phyloP scores from a whole-genome alignment of 2,329 filamentous ascomycete genomes.

The Nakataea oryzae region DNA sequence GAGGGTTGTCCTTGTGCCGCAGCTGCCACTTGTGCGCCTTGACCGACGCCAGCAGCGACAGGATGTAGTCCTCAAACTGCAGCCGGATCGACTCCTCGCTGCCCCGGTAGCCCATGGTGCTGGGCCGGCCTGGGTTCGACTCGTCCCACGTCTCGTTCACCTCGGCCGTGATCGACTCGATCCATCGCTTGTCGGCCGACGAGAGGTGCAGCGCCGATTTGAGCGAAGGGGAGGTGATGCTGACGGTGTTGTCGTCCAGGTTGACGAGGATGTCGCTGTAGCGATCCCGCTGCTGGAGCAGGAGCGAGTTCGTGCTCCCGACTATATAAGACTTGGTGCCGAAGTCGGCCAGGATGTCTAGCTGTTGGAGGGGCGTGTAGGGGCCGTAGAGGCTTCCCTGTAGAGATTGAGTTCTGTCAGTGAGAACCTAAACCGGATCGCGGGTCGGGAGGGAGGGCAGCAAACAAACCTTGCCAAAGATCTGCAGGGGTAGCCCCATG shows the following conservation, averaged over 20 bases:
- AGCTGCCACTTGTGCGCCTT: conserved; percentile 73
- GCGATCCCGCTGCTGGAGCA: conserved; percentile 87
- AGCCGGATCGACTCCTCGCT: conserved; percentile 96
- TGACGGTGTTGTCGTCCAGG: conserved; percentile 80
- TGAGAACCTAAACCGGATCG: neutral
- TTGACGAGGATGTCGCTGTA: conserved; percentile 97
- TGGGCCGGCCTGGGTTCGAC: conserved; percentile 77
- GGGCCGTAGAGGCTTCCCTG: conserved; percentile 90
- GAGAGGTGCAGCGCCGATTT: conserved; percentile 68
- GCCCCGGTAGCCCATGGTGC: conserved; percentile 86
- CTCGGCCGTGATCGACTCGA: conserved; percentile 86
- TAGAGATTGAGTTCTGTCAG: conserved; percentile 6
- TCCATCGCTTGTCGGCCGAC: conserved; percentile 85
- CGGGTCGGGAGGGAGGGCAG: conserved; percentile 4
- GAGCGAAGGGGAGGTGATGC: conserved; percentile 71
- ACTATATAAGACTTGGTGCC: conserved; percentile 97
- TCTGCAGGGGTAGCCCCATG: conserved; percentile 88
- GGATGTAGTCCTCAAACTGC: conserved; percentile 93
- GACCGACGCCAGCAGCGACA: conserved; percentile 76
- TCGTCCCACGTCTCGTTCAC: conserved; percentile 98
- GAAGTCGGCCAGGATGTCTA: conserved; percentile 81
- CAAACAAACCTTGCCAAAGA: conserved; percentile 70
- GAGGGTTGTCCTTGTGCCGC: conserved; percentile 43
- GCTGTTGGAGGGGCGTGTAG: conserved; percentile 91
- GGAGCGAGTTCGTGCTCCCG: conserved; percentile 88